Conservation (phyloP, 2,329 filamentous ascomycete genomes). For the Neonectria ditissima region DNA sequence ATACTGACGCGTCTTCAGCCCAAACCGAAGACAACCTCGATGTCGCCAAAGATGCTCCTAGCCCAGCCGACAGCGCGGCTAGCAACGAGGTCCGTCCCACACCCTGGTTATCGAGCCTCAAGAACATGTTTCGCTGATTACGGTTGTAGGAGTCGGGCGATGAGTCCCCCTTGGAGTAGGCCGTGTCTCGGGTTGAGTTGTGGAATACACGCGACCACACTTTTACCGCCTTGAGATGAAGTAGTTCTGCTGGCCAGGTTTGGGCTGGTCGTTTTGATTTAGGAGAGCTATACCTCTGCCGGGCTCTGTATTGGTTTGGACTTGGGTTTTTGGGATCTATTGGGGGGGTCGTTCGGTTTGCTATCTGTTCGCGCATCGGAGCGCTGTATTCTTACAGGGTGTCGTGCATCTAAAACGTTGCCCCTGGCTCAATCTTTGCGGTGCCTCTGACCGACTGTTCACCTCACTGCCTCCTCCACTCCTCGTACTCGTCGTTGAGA, state of each 20-base stretch:
- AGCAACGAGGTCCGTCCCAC: conserved; percentile 47
- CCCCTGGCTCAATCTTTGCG: background rate
- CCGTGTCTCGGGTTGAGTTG: background rate
- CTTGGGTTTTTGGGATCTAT: conserved; percentile 9
- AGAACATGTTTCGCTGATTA: conserved; percentile 46
- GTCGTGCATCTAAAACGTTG: background rate
- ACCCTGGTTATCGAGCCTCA: conserved; percentile 37
- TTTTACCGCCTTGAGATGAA: background rate
- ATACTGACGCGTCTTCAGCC: conserved; percentile 20
- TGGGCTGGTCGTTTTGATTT: background rate
- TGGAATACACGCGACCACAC: conserved; percentile 1
- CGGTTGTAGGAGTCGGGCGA: conserved; percentile 36
- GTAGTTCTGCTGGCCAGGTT: background rate
- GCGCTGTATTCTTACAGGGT: conserved; percentile 15
- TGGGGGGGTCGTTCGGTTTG: conserved; percentile 7
- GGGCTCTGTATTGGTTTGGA: conserved; percentile 13
- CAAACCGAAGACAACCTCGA: conserved; percentile 38
- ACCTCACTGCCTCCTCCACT: conserved; percentile 77
- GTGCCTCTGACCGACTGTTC: conserved; percentile 32
- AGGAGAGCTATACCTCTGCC: conserved; percentile 6
- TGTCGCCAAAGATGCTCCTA: conserved; percentile 22
- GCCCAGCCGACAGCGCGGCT: conserved; percentile 12
- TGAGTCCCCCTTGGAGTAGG: conserved; percentile 32
- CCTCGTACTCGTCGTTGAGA: conserved; percentile 77
- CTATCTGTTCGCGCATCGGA: conserved; percentile 10